A percentile compares a stretch with the other conserved stretches of the same genome.
phyloP scores from a whole-genome alignment of 257 asterid genomes.

The Ilex asprella region DNA sequence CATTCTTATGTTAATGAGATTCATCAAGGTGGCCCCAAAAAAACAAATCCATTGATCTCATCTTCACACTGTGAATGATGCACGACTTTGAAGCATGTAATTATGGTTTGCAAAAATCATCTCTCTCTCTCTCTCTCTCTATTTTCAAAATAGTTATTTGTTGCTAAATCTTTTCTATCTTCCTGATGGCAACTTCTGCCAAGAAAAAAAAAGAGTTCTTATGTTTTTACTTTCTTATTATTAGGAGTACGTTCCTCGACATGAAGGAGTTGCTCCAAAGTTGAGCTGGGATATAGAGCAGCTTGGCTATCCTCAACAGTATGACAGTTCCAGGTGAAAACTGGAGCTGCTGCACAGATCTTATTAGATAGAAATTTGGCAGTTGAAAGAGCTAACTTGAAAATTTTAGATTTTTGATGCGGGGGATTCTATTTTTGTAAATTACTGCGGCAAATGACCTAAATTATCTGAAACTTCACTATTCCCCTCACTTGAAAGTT shows the following conservation, averaged over 20 bases:
- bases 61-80: too few species aligned
- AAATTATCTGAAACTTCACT: conserved; percentile 14
- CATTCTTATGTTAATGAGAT: too few species aligned
- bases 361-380: conserved; percentile 22
- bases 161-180: not conserved
- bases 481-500: conserved; percentile 23
- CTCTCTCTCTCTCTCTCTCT: not conserved
- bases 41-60: too few species aligned
- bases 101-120: not conserved
- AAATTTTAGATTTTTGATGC: conserved; percentile 19
- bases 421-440: conserved; percentile 51
- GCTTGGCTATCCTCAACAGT: conserved; percentile 26
- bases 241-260: conserved; percentile 44
- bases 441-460: conserved; percentile 30
- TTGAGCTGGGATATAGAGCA: conserved; percentile 48
- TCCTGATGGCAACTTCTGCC: too few species aligned
- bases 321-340: conserved; percentile 46
- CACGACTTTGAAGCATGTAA: too few species aligned
- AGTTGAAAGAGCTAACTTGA: conserved; percentile 38
- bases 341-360: conserved; percentile 17
- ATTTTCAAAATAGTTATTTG: not conserved
- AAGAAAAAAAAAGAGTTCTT: too few species aligned
- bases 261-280: conserved; percentile 34
- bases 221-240: not conserved
- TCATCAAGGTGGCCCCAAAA: too few species aligned